Evolutionary conservation across 2,329 filamentous ascomycete species (phyloP), one percentile per base, ranked within the genome.

Genomic region (Talaromyces sp.): DNA sequence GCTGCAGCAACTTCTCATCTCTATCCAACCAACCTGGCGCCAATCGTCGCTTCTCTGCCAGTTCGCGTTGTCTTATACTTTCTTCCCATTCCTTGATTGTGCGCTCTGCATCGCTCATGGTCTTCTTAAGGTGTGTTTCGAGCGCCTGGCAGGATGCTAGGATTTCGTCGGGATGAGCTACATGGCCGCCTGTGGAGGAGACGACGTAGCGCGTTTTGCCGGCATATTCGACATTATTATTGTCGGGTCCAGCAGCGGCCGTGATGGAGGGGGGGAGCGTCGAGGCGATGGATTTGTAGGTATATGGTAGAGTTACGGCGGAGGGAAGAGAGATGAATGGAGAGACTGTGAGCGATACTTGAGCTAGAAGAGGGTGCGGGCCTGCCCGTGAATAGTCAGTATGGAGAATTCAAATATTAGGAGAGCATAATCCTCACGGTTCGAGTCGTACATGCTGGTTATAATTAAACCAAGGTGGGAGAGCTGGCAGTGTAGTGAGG

Each of bases 241-340:
- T 23, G 5, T 56, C 31, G 9, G 35, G 12, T 25, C 25, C 25
- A 7, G 33, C 48, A 3, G 25, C 25, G 63, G 83, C 82, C 7
- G 86, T 84, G 37, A 86, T 83, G 1, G 90, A 90, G 1, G 86
- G 86, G 0, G 95, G 93, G 0, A 98, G 85, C 1, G 92, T 90
- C 0, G 92, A 93, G 0, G 93, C 91, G 72, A 98, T 88, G 11
- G 87, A 84, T 74, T 93, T 93, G 84, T 97, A 98, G 69, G 92
- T 96, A 81, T 98, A 98, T 25, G 95, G 93, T 7, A 99, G 86
- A 0, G 93, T 96, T 21, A 93, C 90, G 28, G 93, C 89, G 33
- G 91, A 89, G 11, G 95, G 95, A 35, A 99, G 88, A 64, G 89
- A 90, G 70, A 98, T 86, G 80, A 97, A 97, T 28, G 95, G 95